These are phyloP conservation scores for Inosperma sp. DNA, from an alignment of 768 basidiomycete genomes.

Conservation along the genomic window DNA sequence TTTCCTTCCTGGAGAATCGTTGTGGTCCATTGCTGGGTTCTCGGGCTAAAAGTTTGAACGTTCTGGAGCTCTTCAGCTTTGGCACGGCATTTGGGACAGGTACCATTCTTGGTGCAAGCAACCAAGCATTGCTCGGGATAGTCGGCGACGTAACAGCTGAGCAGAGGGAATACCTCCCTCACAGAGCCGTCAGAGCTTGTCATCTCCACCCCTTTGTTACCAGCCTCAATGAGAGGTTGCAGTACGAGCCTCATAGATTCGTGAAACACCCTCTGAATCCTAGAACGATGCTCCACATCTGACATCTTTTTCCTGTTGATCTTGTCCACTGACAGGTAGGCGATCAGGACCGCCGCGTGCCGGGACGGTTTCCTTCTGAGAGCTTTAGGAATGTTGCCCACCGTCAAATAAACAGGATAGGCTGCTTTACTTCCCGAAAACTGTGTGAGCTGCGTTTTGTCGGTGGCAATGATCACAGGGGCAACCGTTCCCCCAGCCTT, in stretches of 20 bases:
- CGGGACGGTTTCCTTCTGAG: conserved; percentile 28
- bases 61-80: neutral
- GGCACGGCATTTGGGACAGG: conserved; percentile 17
- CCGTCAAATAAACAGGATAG: conserved; percentile 42
- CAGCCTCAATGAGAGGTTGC: neutral
- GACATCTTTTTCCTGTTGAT: conserved; percentile 11
- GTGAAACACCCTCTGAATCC: conserved; percentile 34
- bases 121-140: conserved; percentile 40
- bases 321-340: conserved; percentile 36
- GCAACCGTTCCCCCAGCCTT: conserved; percentile 25
- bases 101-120: conserved; percentile 18
- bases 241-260: conserved; percentile 28
- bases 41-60: too few relatives aligned
- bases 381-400: conserved; percentile 36
- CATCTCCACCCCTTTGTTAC: neutral
- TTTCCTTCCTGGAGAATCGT: neutral
- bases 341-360: conserved; percentile 24
- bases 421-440: conserved; percentile 36
- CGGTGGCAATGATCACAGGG: conserved; percentile 37
- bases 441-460: conserved; percentile 25
- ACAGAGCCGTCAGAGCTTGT: neutral
- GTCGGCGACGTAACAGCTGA: conserved; percentile 24
- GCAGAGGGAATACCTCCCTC: conserved; percentile 12
- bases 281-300: neutral
- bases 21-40: neutral